A percentile compares a stretch with the other conserved stretches of the same genome.
Evolutionary conservation across 768 basidiomycete species (phyloP).

Genomic region (Phanerochaete carnosa): DNA sequence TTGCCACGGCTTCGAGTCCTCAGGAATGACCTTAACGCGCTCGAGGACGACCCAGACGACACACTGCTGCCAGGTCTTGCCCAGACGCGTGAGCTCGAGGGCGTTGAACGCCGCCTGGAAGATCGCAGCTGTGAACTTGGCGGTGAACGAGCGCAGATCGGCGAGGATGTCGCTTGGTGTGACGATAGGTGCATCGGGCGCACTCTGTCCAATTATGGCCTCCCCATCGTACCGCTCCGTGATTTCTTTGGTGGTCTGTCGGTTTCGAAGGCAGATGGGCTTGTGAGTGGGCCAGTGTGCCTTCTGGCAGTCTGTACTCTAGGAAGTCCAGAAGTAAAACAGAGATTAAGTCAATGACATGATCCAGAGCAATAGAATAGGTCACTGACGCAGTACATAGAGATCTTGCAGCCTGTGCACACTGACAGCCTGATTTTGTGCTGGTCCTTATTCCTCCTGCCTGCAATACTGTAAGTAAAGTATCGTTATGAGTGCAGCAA

Average conservation of each 20-base stretch:
- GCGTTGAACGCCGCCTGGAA: constrained; percentile 16
- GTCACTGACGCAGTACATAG: constrained; percentile 13
- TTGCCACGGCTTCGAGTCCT: constrained; percentile 10
- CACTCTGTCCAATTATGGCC: background rate
- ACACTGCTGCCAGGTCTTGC: background rate
- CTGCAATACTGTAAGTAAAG: background rate
- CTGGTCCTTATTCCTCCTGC: constrained; percentile 10
- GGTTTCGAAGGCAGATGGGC: background rate
- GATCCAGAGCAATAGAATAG: background rate
- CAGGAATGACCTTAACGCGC: background rate
- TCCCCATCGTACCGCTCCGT: constrained; percentile 2
- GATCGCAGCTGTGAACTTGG: constrained; percentile 13
- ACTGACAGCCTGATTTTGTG: constrained; percentile 10
- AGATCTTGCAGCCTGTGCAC: constrained; percentile 13
- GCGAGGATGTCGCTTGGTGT: constrained; percentile 3
- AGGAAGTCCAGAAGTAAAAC: background rate
- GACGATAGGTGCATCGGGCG: background rate
- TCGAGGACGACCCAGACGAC: constrained; percentile 7
- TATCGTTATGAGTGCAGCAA: background rate
- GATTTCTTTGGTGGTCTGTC: background rate
- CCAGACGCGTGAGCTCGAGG: constrained; percentile 1
- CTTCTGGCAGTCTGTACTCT: constrained; percentile 13
- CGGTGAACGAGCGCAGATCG: constrained; percentile 13
- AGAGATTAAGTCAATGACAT: background rate
- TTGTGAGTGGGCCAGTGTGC: constrained; percentile 15